Evolutionary conservation across 2,329 filamentous ascomycete genomes (phyloP), one percentile per base, ranked within the genome.

Genomic region (Sclerotinia glacialis): DNA sequence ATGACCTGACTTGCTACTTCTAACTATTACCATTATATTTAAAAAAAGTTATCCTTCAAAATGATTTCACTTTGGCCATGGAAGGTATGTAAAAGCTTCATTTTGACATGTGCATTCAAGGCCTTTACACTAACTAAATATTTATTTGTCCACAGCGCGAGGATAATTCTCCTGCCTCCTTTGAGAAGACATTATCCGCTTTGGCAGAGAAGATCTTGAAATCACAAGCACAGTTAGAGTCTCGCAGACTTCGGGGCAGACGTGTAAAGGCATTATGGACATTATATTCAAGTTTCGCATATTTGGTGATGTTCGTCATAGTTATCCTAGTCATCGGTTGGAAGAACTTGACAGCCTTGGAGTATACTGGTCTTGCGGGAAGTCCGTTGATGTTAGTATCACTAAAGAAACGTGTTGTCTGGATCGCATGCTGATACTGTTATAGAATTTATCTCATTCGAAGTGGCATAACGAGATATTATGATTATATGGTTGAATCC

Each of bases 21-120:
- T 37, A 14, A 14, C n/a, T 37, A 6, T 16, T 14, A 37, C 21
- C 58, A 60, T 49, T 31, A 54, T 34, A 54, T 61, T 49, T 28
- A 31, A 21, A 61, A 26, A 55, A 61, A 26, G 52, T 54, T 28
- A 59, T 12, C 59, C 59, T 58, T 65, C 71, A 78, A 71, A 68
- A 95, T 95, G 91, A 89, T 93, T 74, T 91, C 89, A 64, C 84
- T 95, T 72, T 95, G 92, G 91, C 91, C 92, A 70, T 96, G 90
- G 87, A 88, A 86, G 82, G 90, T 92, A 79, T 74, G 82, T 76
- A 62, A 62, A 62, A 34, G 63, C 74, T 72, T 72, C 66, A 61
- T 58, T 26, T 53, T 31, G 47, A 18, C 55, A 58, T 56, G 28
- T 63, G 66, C 28, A 69, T 64, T 49, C 28, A 49, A n/a, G 46